Evolutionary conservation across 352 stramenopile genomes (phyloP).

Genomic region (Thraustotheca clavata): DNA sequence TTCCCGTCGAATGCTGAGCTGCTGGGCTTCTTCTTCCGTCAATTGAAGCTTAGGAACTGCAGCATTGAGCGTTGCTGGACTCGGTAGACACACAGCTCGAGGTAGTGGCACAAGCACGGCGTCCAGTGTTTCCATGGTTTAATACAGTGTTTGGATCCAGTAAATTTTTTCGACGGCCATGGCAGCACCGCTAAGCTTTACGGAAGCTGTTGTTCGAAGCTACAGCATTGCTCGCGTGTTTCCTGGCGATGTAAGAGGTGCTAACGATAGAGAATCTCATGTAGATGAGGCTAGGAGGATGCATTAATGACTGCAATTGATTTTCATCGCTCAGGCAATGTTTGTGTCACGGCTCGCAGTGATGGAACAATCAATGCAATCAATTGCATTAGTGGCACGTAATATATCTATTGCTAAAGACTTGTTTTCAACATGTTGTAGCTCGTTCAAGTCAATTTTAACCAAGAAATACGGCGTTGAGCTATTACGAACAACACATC

Average conservation of each 20-base stretch:
- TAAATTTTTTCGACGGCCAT: background rate
- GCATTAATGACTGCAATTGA: conserved; percentile 48
- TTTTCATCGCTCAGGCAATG: conserved; percentile 73
- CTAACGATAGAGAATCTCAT: background rate
- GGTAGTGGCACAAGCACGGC: background rate
- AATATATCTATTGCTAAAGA: conserved; percentile 19
- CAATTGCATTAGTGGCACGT: conserved; percentile 78
- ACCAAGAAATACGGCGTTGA: conserved; percentile 78
- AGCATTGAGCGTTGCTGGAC: conserved; percentile 4
- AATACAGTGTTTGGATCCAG: background rate
- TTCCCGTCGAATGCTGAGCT: background rate
- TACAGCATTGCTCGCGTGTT: conserved; percentile 68
- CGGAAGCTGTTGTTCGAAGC: conserved; percentile 46
- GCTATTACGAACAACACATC: conserved; percentile 69
- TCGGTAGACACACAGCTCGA: background rate
- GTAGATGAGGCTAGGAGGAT: conserved; percentile 28
- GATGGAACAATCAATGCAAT: conserved; percentile 73
- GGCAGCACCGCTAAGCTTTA: conserved; percentile 25
- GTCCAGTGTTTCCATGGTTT: conserved; percentile 10
- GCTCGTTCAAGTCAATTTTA: conserved; percentile 77
- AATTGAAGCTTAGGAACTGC: conserved; percentile 7
- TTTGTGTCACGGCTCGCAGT: conserved; percentile 63
- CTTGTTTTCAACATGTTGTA: conserved; percentile 13
- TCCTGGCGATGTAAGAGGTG: conserved; percentile 34
- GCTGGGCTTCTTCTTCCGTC: background rate